These are phyloP conservation scores for Azolla pinnata DNA, from an alignment of 75 land plant species.

Conservation along the genomic window DNA sequence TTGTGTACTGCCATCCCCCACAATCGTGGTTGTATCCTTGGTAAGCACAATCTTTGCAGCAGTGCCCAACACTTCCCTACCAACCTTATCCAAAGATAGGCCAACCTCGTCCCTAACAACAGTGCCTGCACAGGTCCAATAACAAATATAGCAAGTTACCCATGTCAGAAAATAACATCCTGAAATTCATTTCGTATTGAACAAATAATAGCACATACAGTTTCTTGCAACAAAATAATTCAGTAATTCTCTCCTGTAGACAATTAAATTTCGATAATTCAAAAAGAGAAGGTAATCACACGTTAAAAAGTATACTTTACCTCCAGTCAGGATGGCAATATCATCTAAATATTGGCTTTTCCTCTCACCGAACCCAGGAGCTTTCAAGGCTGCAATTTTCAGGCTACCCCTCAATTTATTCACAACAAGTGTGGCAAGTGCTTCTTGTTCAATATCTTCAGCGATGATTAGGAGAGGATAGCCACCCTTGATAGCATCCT, in stretches of 20 bases:
- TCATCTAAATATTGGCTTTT: slow-evolving; percentile 84
- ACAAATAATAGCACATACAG: neutral
- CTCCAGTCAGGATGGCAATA: slow-evolving; percentile 77
- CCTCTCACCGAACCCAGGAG: slow-evolving; percentile 82
- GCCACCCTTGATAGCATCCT: slow-evolving; percentile 61
- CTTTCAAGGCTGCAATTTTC: slow-evolving; percentile 77
- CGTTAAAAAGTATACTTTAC: slow-evolving; percentile 15
- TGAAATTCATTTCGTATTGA: too few relatives aligned
- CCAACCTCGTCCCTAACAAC: slow-evolving; percentile 81
- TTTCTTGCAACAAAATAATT: neutral
- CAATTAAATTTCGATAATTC: too few relatives aligned
- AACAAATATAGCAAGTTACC: too few relatives aligned
- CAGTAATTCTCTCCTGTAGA: too few relatives aligned
- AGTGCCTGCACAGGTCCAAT: slow-evolving; percentile 55
- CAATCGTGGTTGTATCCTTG: slow-evolving; percentile 71
- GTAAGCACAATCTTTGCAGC: slow-evolving; percentile 67
- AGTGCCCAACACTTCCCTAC: slow-evolving; percentile 64
- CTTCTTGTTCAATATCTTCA: slow-evolving; percentile 76
- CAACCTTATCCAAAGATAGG: slow-evolving; percentile 52
- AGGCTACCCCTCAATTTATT: slow-evolving; percentile 63
- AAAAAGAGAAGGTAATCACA: too few relatives aligned
- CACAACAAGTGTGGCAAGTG: slow-evolving; percentile 60
- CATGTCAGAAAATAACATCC: too few relatives aligned
- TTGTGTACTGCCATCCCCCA: slow-evolving; percentile 73
- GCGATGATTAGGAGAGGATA: slow-evolving; percentile 76